Conservation (phyloP, 1,284 basidiomycete species). For the Vanrija sp. region DNA sequence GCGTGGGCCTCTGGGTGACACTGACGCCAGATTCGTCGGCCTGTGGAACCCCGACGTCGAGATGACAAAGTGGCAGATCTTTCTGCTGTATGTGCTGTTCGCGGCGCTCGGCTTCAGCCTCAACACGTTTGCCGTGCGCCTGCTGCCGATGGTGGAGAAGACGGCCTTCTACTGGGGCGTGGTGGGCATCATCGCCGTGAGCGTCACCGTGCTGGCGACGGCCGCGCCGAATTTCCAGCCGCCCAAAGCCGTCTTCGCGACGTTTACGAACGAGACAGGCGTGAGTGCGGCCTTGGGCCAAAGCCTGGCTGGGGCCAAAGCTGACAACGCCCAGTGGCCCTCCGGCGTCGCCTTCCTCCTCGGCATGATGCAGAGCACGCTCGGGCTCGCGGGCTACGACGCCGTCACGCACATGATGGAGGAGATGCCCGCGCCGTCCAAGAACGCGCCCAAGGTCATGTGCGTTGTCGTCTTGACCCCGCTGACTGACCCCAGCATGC, state of each 20-base stretch:
- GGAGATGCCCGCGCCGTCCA: slow-evolving; percentile 36
- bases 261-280: slow-evolving; percentile 29
- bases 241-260: slow-evolving; percentile 42
- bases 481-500: slow-evolving; percentile 49
- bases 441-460: slow-evolving; percentile 42
- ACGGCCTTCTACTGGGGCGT: slow-evolving; percentile 32
- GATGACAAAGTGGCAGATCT: slow-evolving; percentile 7
- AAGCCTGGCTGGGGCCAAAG: no score
- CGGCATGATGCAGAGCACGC: slow-evolving; percentile 39
- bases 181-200: slow-evolving; percentile 41
- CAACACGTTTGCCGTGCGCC: slow-evolving; percentile 13
- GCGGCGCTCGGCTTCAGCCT: slow-evolving; percentile 2
- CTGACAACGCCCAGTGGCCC: slow-evolving; percentile 6
- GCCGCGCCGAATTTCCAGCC: slow-evolving; percentile 28
- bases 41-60: slow-evolving; percentile 9
- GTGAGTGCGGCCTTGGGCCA: slow-evolving; percentile 19
- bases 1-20: background rate
- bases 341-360: slow-evolving; percentile 41
- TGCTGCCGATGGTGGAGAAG: slow-evolving; percentile 14
- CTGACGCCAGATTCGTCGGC: background rate
- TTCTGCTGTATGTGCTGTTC: slow-evolving; percentile 13
- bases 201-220: slow-evolving; percentile 20
- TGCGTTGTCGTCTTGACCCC: no score
- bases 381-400: slow-evolving; percentile 21
- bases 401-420: slow-evolving; percentile 43